A percentile compares a stretch with the other conserved stretches of the same genome.
These are phyloP conservation scores for Aspergillus ochraceus DNA, from an alignment of 2,329 filamentous ascomycete genomes.

Conservation along the genomic window DNA sequence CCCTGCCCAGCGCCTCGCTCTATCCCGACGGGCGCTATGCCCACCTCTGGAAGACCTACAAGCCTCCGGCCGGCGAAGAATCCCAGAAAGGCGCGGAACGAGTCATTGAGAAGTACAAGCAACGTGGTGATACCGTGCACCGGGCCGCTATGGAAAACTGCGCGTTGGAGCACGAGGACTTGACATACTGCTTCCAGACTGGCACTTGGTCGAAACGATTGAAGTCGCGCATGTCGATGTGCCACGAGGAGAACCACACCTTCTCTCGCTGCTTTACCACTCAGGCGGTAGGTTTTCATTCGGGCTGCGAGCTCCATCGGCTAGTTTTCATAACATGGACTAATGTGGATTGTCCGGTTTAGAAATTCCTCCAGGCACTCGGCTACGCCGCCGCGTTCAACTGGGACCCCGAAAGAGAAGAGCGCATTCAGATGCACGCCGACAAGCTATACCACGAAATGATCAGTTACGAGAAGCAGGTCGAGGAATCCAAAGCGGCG, in stretches of 20 bases:
- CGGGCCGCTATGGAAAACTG: constrained; percentile 90
- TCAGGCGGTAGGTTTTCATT: constrained; percentile 64
- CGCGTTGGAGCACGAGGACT: constrained; percentile 77
- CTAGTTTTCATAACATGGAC: neutral
- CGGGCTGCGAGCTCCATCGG: neutral
- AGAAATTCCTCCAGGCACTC: constrained; percentile 86
- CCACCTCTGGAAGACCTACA: constrained; percentile 91
- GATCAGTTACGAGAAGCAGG: constrained; percentile 73
- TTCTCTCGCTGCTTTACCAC: constrained; percentile 88
- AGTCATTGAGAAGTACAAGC: constrained; percentile 81
- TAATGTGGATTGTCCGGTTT: neutral
- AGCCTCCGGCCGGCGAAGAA: constrained; percentile 68
- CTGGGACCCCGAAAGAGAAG: constrained; percentile 67
- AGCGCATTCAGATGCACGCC: constrained; percentile 93
- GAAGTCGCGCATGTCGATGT: constrained; percentile 67
- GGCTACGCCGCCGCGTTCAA: constrained; percentile 76
- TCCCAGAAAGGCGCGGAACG: constrained; percentile 77
- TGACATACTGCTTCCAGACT: constrained; percentile 76
- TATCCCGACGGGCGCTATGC: constrained; percentile 74
- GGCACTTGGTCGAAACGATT: constrained; percentile 65
- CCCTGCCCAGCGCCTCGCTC: constrained; percentile 54
- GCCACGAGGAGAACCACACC: constrained; percentile 69
- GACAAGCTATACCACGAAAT: constrained; percentile 87
- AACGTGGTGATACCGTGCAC: constrained; percentile 74
- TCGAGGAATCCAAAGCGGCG: constrained; percentile 58